Evolutionary conservation across 2,329 filamentous ascomycete species (phyloP).

Genomic region (Sodiomyces alkalinus): DNA sequence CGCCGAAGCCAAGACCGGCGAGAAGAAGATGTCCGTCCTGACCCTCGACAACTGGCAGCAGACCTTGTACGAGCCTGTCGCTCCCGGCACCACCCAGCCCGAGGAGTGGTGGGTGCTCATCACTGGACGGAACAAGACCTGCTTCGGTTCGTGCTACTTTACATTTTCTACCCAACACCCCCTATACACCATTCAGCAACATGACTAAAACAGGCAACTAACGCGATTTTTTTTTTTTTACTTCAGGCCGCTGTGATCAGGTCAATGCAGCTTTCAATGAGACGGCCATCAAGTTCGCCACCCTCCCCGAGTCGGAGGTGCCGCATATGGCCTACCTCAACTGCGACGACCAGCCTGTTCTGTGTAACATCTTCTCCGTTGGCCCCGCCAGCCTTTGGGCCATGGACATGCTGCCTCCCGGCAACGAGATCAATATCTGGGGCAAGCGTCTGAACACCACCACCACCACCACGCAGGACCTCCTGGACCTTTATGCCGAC

Average conservation of each 20-base stretch:
- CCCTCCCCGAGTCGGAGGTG: conserved; percentile 38
- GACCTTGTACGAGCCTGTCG: conserved; percentile 47
- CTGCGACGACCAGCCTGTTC: conserved; percentile 58
- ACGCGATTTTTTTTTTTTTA: conserved; percentile 6
- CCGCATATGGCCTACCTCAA: conserved; percentile 57
- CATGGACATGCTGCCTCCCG: conserved; percentile 50
- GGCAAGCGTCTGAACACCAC: conserved; percentile 55
- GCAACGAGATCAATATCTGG: conserved; percentile 48
- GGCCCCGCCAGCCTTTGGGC: conserved; percentile 51
- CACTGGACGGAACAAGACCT: conserved; percentile 66
- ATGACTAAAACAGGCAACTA: conserved; percentile 9
- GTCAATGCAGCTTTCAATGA: conserved; percentile 53
- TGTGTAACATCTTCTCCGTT: conserved; percentile 61
- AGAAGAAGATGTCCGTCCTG: conserved; percentile 33
- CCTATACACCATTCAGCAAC: conserved; percentile 4
- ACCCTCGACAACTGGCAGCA: conserved; percentile 58
- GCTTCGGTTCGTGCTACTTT: conserved; percentile 36
- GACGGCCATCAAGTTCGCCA: conserved; percentile 47
- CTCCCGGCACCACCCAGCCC: conserved; percentile 29
- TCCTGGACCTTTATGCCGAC: conserved; percentile 42
- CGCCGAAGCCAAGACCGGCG: conserved; percentile 21
- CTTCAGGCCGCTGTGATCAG: conserved; percentile 51
- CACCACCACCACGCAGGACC: conserved; percentile 46
- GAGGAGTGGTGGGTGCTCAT: conserved; percentile 66
- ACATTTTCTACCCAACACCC: background rate